Base-by-base conservation (phyloP, 148 eudicot species). In the Limonium bicolor region DNA sequence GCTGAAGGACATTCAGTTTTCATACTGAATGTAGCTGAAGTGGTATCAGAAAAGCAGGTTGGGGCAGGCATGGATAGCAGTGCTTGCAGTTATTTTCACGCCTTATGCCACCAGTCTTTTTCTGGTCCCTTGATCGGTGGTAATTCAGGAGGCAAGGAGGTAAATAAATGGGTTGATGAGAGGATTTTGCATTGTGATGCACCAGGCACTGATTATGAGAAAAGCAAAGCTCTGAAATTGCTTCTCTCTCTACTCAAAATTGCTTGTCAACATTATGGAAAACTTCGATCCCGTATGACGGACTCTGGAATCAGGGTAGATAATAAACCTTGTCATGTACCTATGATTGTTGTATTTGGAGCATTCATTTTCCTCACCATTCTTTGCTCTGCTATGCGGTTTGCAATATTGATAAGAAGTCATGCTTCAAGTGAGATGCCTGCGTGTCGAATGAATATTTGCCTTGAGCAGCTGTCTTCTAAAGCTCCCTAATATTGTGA, bases 111-210 rank as follows among this genome's bases (percentile, higher is more conserved):
- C 27, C 78, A 73, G 13, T 66, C 81, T 2, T 64, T 62, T 46
- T 71, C 87, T 22, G 85, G 94, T 27, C 94, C 96, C 19, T 68
- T 86, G 69, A 60, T 69, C 55, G 78, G 77, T 47, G 84, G 94
- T 29, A 78, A 57, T 76, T 71, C 60, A 49, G 73, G 80, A 49
- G 59, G 30, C 53, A 81, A 75, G 70, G 96, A 86, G 63, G 50
- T 86, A 62, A 70, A 73, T 48, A 86, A 63, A 56, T 86, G 96
- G 94, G 66, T 78, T 60, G 96, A 86, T 57, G 94, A 82, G 48
- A 70, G 73, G 51, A 66, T 78, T 31, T 51, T 69, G 5, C 63
- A 51, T 46, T 54, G 59, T 33, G 66, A 44, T 11, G 32, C 63
- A 46, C 46, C 56, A 25, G 65, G 53, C 14, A 23, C 29, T 29